Base-by-base conservation (phyloP, 2,329 filamentous ascomycete genomes). In the Penicillium sp. region DNA sequence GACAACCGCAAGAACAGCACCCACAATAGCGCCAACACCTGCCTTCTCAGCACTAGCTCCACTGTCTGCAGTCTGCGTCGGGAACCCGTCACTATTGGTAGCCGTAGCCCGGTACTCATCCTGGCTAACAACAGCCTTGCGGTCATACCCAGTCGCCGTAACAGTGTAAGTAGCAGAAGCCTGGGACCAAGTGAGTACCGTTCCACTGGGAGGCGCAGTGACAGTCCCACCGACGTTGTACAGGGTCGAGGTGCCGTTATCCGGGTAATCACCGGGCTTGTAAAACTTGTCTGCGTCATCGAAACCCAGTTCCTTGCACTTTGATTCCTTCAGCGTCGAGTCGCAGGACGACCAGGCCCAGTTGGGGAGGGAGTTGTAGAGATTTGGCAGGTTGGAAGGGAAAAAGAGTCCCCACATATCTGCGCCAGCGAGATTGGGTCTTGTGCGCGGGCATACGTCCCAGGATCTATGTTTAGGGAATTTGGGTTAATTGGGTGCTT, bases 121-220 rank as follows among this genome's bases (percentile, higher is more conserved):
- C 53, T 59, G 52, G 19, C 57, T 58, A 4, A 47, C 52, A 41
- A 65, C 64, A 41, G 58, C 59, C 48, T 61, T 61, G 2, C 19
- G n/a, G 43, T 66, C 58, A 47, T 61, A 62, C 47, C 64, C 58
- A 26, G 65, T 70, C 40, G 72, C 74, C 0, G 70, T 70, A 41
- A 75, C 72, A 1, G 71, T 74, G 47, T 69, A 75, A 7, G 68
- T 63, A 40, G 48, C 59, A 38, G 52, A 70, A 51, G 45, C 51
- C 63, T 74, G 69, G 0, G 68, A 70, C 62, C 73, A 75, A 7
- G 65, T 66, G 30, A 75, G 66, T 0, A 73, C 67, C 0, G 63
- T 65, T 13, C 73, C 71, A 18, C 64, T 69, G 0, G 72, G 70
- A 1, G 73, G 72, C 3, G 65, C 61, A 0, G 70, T 70, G 11